phyloP scores from a whole-genome alignment of 306 rosid genomes.

The Castanea crenata region DNA sequence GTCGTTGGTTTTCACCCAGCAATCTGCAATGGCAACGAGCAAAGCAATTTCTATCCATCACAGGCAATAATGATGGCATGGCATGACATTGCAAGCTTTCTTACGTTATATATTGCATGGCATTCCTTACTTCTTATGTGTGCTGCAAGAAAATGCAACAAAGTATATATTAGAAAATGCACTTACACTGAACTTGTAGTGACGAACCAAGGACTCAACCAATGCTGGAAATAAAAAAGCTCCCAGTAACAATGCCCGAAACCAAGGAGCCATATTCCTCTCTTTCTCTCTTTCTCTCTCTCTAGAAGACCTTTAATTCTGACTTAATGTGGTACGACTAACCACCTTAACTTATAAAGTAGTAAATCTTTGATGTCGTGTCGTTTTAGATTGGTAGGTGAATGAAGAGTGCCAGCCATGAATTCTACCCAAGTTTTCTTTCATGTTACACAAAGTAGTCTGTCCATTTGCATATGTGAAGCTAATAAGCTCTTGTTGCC shows the following conservation, averaged over 20 bases:
- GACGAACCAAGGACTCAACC: constrained; percentile 54
- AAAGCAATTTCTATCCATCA: background rate
- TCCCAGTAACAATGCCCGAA: constrained; percentile 37
- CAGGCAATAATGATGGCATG: background rate
- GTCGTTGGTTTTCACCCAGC: background rate
- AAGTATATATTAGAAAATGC: background rate
- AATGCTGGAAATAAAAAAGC: constrained; percentile 38
- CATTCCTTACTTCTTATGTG: background rate
- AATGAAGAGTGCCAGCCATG: constrained; percentile 33
- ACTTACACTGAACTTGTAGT: constrained; percentile 61
- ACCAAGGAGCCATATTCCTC: constrained; percentile 33
- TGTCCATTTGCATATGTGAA: constrained; percentile 21
- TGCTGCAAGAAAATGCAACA: background rate
- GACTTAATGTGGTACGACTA: constrained; percentile 11
- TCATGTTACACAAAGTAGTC: constrained; percentile 47
- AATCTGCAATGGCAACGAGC: background rate
- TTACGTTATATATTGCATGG: background rate
- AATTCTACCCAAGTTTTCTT: constrained; percentile 44
- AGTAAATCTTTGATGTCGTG: constrained; percentile 37
- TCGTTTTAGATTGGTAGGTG: constrained; percentile 56
- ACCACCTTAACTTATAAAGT: constrained; percentile 23
- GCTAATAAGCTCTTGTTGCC: constrained; percentile 14
- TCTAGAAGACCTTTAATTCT: constrained; percentile 13
- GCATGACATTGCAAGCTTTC: background rate
- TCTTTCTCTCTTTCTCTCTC: constrained; percentile 16